Percentiles rank a stretch among this genome's conserved stretches.
These are phyloP conservation scores for Lentinula sp. DNA, from an alignment of 768 basidiomycete genomes.

Conservation along the genomic window DNA sequence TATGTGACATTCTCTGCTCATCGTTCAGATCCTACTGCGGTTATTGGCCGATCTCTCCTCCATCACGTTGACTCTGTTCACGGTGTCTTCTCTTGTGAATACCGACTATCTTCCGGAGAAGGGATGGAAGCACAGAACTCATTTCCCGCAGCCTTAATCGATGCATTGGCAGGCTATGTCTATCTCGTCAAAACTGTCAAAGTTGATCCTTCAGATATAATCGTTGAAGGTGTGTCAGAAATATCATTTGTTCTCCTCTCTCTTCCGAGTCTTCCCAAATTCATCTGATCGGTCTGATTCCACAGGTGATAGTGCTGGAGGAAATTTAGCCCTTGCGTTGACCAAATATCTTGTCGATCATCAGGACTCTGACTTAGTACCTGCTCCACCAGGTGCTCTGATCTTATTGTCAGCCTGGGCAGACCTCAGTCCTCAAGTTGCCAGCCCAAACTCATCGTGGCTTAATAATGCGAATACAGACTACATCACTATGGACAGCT, in stretches of 20 bases:
- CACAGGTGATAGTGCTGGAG: conserved; percentile 70
- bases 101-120: conserved; percentile 51
- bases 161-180: conserved; percentile 67
- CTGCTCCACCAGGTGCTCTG: conserved; percentile 39
- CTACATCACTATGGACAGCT: conserved; percentile 22
- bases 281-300: background rate
- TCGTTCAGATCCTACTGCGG: conserved; percentile 40
- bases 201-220: conserved; percentile 53
- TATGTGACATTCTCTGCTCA: conserved; percentile 50
- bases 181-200: conserved; percentile 57
- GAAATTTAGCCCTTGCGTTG: conserved; percentile 61
- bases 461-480: conserved; percentile 26
- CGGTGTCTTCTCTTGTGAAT: conserved; percentile 61
- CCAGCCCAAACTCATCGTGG: conserved; percentile 30
- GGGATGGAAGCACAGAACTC: conserved; percentile 40
- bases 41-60: conserved; percentile 41
- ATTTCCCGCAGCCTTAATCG: conserved; percentile 75
- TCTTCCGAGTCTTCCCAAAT: background rate
- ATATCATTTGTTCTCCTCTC: no score
- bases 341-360: conserved; percentile 57
- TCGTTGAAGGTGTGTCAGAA: conserved; percentile 37
- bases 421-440: conserved; percentile 39
- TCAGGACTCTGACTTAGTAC: conserved; percentile 29
- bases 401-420: conserved; percentile 51
- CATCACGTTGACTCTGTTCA: conserved; percentile 34